Percentiles rank a stretch among this genome's conserved stretches.
These are phyloP conservation scores for Hyphodiscus sp. DNA, from an alignment of 2,329 filamentous ascomycete species.

Conservation along the genomic window DNA sequence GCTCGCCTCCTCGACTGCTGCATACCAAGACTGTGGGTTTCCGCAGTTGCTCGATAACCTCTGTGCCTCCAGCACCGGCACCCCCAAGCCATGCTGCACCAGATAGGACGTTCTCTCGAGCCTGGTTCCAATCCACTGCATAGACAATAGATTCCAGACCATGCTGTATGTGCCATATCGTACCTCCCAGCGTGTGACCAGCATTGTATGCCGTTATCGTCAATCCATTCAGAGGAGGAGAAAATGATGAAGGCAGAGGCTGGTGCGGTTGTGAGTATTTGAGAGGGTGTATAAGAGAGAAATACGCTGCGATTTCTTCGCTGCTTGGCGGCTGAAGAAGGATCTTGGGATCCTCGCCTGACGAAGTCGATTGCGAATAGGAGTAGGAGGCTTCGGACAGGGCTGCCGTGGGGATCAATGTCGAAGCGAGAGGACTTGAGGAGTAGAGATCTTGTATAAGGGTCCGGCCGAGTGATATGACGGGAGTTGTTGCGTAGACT, in stretches of 20 bases:
- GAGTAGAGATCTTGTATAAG: constrained; percentile 88
- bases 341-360: constrained; percentile 44
- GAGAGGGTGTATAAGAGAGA: constrained; percentile 80
- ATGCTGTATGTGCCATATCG: constrained; percentile 98
- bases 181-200: constrained; percentile 90
- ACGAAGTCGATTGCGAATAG: constrained; percentile 43
- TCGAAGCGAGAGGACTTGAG: constrained; percentile 81
- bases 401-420: constrained; percentile 67
- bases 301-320: constrained; percentile 89
- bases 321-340: constrained; percentile 64
- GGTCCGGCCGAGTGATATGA: constrained; percentile 87
- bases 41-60: constrained; percentile 87
- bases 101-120: constrained; percentile 88
- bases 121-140: constrained; percentile 96
- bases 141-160: constrained; percentile 96
- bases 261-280: constrained; percentile 98
- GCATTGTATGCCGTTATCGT: constrained; percentile 96
- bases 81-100: constrained; percentile 91
- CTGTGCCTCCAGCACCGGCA: constrained; percentile 69
- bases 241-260: constrained; percentile 78
- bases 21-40: constrained; percentile 93
- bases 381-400: constrained; percentile 60
- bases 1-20: constrained; percentile 74
- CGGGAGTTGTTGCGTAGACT: constrained; percentile 87
- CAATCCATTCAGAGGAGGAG: constrained; percentile 80